phyloP scores from a whole-genome alignment of 192 early-diverging fungal species.

The Lunasporangiospora selenospora region DNA sequence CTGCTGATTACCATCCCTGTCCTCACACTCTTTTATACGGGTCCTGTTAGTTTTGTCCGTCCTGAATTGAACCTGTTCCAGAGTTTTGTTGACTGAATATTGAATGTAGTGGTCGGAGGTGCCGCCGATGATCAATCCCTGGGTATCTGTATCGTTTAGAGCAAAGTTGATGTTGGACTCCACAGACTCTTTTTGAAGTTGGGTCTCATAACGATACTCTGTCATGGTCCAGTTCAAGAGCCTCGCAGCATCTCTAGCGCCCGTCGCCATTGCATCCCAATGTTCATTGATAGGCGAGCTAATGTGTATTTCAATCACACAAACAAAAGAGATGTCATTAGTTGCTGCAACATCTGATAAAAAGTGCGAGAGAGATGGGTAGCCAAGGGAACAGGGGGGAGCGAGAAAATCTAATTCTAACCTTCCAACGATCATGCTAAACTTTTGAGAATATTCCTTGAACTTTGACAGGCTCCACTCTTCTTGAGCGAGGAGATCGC shows the following conservation, averaged over 20 bases:
- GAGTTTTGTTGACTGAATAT: slow-evolving; percentile 21
- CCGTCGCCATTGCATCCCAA: slow-evolving; percentile 29
- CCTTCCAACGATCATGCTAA: slow-evolving; percentile 37
- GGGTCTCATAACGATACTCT: slow-evolving; percentile 35
- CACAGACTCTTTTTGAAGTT: slow-evolving; percentile 12
- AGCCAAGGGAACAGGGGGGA: no score
- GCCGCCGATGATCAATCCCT: slow-evolving; percentile 30
- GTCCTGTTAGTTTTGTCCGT: no score
- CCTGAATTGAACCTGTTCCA: background rate
- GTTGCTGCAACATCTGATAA: background rate
- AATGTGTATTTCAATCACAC: no score
- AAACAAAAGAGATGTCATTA: background rate
- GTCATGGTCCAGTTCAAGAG: slow-evolving; percentile 39
- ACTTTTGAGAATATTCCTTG: background rate
- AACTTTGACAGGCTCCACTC: slow-evolving; percentile 1
- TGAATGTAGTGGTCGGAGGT: slow-evolving; percentile 11
- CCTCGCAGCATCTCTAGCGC: slow-evolving; percentile 30
- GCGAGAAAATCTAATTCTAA: no score
- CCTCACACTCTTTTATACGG: no score
- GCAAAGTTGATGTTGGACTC: slow-evolving; percentile 18
- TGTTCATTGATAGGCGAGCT: slow-evolving; percentile 21
- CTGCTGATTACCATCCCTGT: no score
- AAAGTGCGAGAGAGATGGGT: no score
- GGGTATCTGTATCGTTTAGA: slow-evolving; percentile 9
- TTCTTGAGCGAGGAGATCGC: slow-evolving; percentile 30